Percentiles rank a stretch among this genome's conserved stretches.
These are phyloP conservation scores for Apiospora aurea DNA, from an alignment of 2,329 filamentous ascomycete species.

Conservation along the genomic window DNA sequence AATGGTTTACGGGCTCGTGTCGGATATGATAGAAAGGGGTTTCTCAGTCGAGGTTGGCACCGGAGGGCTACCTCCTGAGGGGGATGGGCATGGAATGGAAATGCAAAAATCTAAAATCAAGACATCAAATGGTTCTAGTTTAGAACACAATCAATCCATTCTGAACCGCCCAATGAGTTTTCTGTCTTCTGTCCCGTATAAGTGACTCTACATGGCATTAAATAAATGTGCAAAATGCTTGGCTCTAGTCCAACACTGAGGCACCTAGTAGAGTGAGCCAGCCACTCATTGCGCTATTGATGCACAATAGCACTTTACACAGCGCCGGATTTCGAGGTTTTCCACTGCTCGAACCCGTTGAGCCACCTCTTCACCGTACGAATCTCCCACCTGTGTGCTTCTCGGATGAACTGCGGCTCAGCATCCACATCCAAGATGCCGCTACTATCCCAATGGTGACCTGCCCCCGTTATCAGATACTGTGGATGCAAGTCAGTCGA, in stretches of 20 bases:
- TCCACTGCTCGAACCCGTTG: constrained; percentile 41
- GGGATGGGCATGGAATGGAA: neutral
- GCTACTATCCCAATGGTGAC: constrained; percentile 60
- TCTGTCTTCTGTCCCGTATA: no score
- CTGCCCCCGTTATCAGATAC: constrained; percentile 56
- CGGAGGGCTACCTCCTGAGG: neutral
- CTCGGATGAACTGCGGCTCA: constrained; percentile 58
- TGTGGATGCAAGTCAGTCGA: constrained; percentile 54
- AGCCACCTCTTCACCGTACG: constrained; percentile 57
- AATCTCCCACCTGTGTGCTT: constrained; percentile 59
- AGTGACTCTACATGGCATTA: no score
- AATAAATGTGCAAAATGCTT: no score
- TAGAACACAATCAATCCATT: no score
- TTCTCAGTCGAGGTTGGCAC: neutral
- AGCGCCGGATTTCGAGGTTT: constrained; percentile 17
- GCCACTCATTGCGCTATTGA: neutral
- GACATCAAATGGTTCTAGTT: neutral
- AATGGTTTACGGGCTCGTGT: neutral
- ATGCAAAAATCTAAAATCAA: neutral
- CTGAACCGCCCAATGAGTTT: no score
- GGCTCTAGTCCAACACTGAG: neutral
- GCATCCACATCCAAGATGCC: constrained; percentile 47
- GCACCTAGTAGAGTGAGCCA: neutral
- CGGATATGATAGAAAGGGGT: neutral
- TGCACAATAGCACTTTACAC: neutral